A percentile compares a stretch with the other conserved stretches of the same genome.
These are phyloP conservation scores for Magnolia sinica DNA, from an alignment of 164 flowering plant genomes.

Conservation along the genomic window DNA sequence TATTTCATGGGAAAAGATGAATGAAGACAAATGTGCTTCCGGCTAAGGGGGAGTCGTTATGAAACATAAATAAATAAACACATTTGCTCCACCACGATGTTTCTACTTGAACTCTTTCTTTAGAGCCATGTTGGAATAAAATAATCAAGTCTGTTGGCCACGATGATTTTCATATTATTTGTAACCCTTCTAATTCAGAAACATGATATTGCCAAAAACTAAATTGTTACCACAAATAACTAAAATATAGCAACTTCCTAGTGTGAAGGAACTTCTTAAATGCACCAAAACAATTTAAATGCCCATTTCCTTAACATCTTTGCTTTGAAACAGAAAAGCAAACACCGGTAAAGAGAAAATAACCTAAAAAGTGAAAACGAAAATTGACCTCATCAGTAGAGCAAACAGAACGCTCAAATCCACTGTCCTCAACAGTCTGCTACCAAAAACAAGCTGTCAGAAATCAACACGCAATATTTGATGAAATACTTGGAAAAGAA, in stretches of 20 bases:
- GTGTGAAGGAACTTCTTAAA: background rate
- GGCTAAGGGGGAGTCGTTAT: no score
- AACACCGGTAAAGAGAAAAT: background rate
- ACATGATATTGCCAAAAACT: no score
- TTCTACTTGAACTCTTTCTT: no score
- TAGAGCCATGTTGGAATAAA: no score
- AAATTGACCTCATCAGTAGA: slow-evolving; percentile 34
- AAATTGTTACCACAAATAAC: no score
- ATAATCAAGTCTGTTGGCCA: no score
- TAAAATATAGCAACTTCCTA: background rate
- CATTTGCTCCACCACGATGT: no score
- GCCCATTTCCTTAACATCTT: background rate
- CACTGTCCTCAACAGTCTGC: slow-evolving; percentile 32
- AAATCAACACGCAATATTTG: background rate
- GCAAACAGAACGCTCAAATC: slow-evolving; percentile 18
- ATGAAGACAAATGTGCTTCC: no score
- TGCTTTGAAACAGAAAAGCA: background rate
- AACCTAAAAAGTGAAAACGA: background rate
- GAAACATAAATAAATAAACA: no score
- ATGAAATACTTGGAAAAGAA: background rate
- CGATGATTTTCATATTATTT: no score
- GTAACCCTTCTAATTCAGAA: no score
- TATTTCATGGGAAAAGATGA: no score
- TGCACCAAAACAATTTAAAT: background rate
- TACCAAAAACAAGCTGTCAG: background rate